Base-by-base conservation (phyloP, 1,284 basidiomycete genomes). In the Austropuccinia psidii region DNA sequence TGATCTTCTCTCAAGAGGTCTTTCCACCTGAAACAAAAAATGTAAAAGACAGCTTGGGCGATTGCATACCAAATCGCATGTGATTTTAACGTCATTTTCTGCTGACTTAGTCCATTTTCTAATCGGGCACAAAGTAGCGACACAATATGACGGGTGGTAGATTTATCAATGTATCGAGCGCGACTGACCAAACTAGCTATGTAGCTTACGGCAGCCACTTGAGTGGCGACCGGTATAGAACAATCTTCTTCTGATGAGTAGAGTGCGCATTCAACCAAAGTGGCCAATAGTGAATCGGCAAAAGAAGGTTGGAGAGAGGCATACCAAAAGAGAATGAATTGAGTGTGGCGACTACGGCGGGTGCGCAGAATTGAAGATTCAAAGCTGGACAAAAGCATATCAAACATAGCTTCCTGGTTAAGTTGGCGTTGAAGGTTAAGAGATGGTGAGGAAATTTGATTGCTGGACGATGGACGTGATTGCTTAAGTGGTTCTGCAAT, bases 21-120 rank as follows among this genome's bases (percentile, higher is more conserved):
- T 75, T 91, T 84, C 95, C 94, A 98, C 21, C 95, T 85, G 83
- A 98, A 99, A 81, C 96, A 98, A 81, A 98, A 99, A 76, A 98
- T 93, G 78, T 98, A 86, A 81, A 99, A 96, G 6, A 93, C 86
- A 0, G 94, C 90, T 80, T 98, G 96, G 0, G 88, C 84, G 37
- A 97, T 89, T 5, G 95, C 93, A 80, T 98, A 98, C 81, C 97
- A 98, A 29, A 95, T 86, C 35, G 84, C 85, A 13, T 78, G 76
- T 27, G 52, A 50, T 19, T 76, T 77, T 65, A 73, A 31, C 11
- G 55, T 67, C 4, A 58, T 1, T 77, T 79, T 31, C 78, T 80
- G 33, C 79, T 79, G 31, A 65, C 90, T 88, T 41, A 95, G 81
- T 78, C 92, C 90, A 4, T 84, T 86, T 65, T 86, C 85, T 39